Evolutionary conservation across 805 yeast species (phyloP), one percentile per base, ranked within the genome.

Genomic region (Sugiyamaella americana): DNA sequence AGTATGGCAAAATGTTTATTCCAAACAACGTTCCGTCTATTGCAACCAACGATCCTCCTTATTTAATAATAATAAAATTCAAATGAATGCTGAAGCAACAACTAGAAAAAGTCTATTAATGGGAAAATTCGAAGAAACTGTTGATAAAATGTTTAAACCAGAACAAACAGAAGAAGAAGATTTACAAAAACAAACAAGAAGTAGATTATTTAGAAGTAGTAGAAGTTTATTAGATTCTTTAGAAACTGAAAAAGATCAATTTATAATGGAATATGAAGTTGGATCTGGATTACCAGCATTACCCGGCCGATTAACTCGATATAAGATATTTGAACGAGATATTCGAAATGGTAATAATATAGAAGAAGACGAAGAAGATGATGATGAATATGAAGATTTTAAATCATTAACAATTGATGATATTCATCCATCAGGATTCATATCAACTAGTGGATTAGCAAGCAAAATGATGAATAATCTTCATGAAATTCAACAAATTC

Each of bases 1-100:
- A 44, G 78, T 86, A 1, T 89, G 97, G 97, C 82, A 84, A 55
- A 76, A 77, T n/a, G 65, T 82, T 35, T 87, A 93, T 0, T 84
- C 95, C 0, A 82, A 82, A 51, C 75, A 84, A 0, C 69, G 96
- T 48, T 87, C 91, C 13, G 81, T 83, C 44, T 75, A 85, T 51
- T 82, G 95, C 58, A 65, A 78, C 21, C 73, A 75, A 47, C 74
- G 98, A 54, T 73, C 85, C 0, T 76, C 73, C 2, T 65, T 87
- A 40, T 88, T 91, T 59, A 76, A 74, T 18, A 75, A 76, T 16
- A 68, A 72, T 48, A 73, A 70, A 45, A 62, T 89, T 5, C 83
- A 84, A 51, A 64, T 72, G 11, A 80, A 86, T 35, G 80, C 87
- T 0, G 80, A 75, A 17, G 95, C 96, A 0, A 66, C 82, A 2